These are phyloP conservation scores for Macadamia tetraphylla DNA, from an alignment of 164 flowering plant genomes.

Conservation along the genomic window DNA sequence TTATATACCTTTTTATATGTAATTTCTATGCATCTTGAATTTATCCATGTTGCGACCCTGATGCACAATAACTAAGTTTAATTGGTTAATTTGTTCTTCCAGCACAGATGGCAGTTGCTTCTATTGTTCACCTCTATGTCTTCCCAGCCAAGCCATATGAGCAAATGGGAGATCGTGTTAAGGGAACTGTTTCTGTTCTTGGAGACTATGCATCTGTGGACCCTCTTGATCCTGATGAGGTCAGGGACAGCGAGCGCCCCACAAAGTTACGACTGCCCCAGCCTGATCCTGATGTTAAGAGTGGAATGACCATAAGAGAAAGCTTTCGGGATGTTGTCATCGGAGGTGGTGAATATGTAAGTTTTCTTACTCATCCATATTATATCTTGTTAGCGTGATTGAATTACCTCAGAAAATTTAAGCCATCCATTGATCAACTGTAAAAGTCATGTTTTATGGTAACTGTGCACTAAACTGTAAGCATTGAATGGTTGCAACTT, in stretches of 20 bases:
- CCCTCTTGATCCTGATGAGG: slow-evolving; percentile 93
- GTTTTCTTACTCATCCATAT: slow-evolving; percentile 16
- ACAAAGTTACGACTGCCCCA: slow-evolving; percentile 85
- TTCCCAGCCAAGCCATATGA: slow-evolving; percentile 91
- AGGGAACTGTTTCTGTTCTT: slow-evolving; percentile 76
- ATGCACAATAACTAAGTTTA: slow-evolving; percentile 22
- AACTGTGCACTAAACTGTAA: no score
- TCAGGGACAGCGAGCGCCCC: slow-evolving; percentile 92
- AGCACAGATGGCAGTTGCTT: slow-evolving; percentile 98
- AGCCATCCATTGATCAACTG: not conserved
- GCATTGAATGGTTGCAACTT: no score
- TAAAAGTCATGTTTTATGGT: no score
- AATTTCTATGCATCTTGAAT: not conserved
- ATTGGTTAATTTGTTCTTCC: slow-evolving; percentile 46
- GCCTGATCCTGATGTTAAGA: slow-evolving; percentile 50
- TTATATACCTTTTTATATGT: not conserved
- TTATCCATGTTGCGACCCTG: not conserved
- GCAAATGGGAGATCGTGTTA: slow-evolving; percentile 64
- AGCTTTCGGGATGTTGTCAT: slow-evolving; percentile 87
- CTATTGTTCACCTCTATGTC: slow-evolving; percentile 84
- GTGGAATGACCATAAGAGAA: slow-evolving; percentile 77
- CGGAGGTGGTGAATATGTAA: slow-evolving; percentile 92
- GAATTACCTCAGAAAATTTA: slow-evolving; percentile 1
- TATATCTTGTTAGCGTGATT: not conserved
- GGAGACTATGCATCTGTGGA: slow-evolving; percentile 91